Evolutionary conservation across 306 rosid species (phyloP).

Genomic region (Malus sylvestris): DNA sequence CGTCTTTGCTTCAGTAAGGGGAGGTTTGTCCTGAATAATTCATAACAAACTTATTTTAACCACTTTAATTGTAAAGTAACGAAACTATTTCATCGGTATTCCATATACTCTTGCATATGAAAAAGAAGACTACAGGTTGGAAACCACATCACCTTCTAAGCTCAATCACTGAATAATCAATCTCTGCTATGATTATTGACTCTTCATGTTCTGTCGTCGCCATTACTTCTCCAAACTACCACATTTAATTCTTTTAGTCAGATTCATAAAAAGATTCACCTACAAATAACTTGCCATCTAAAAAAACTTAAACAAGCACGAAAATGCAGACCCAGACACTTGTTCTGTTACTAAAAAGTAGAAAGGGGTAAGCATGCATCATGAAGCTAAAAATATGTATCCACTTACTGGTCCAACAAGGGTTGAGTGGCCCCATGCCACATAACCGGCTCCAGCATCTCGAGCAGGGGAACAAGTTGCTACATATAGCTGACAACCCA

Average conservation of each 20-base stretch:
- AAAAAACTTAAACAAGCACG: conserved; percentile 1
- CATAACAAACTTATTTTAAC: conserved; percentile 4
- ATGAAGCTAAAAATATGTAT: conserved; percentile 5
- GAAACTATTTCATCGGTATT: no score
- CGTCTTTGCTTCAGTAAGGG: conserved; percentile 81
- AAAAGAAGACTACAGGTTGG: background rate
- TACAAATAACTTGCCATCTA: background rate
- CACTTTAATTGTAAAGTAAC: background rate
- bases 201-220: conserved; percentile 92
- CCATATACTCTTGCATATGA: conserved; percentile 4
- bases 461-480: conserved; percentile 99
- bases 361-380: background rate
- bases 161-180: conserved; percentile 70
- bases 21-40: conserved; percentile 61
- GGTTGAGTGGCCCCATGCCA: conserved; percentile 98
- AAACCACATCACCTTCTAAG: conserved; percentile 50
- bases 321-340: background rate
- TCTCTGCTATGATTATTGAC: conserved; percentile 66
- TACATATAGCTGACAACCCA: conserved; percentile 56
- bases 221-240: conserved; percentile 86
- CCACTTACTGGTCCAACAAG: conserved; percentile 92
- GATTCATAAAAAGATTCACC: background rate
- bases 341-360: background rate
- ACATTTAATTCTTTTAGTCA: conserved; percentile 17
- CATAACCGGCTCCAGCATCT: conserved; percentile 73